phyloP scores from a whole-genome alignment of 495 filamentous ascomycete genomes.

The Friedmanniomyces simplex region DNA sequence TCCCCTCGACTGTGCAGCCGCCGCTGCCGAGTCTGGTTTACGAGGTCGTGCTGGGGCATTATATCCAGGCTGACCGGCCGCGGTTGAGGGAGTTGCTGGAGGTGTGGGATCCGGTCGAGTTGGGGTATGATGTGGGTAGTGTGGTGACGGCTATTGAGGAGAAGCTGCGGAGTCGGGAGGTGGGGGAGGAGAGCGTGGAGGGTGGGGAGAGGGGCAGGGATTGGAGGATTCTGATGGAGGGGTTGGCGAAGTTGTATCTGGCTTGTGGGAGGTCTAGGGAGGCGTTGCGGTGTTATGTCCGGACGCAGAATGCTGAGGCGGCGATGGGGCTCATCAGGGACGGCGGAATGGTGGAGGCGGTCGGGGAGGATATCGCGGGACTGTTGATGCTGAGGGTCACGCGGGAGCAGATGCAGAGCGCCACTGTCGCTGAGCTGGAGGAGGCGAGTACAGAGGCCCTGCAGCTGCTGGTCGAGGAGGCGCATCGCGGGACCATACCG shows the following conservation, averaged over 20 bases:
- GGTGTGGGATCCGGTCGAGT: constrained; percentile 74
- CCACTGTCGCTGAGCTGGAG: constrained; percentile 60
- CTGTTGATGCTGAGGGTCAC: constrained; percentile 80
- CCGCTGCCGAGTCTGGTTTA: constrained; percentile 75
- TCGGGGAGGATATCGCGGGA: constrained; percentile 73
- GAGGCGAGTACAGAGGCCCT: constrained; percentile 70
- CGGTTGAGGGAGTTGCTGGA: constrained; percentile 71
- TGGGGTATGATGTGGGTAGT: constrained; percentile 48
- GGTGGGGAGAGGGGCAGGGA: constrained; percentile 56
- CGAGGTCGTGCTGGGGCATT: constrained; percentile 76
- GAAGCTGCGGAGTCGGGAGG: constrained; percentile 57
- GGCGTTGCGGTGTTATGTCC: constrained; percentile 80
- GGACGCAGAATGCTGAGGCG: constrained; percentile 78
- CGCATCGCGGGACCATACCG: constrained; percentile 73
- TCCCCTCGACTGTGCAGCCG: constrained; percentile 67
- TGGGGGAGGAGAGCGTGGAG: constrained; percentile 58
- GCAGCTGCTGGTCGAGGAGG: constrained; percentile 78
- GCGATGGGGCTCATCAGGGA: constrained; percentile 76
- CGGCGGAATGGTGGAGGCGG: constrained; percentile 71
- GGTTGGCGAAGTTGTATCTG: constrained; percentile 73
- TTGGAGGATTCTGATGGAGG: constrained; percentile 74
- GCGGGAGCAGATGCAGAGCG: constrained; percentile 55
- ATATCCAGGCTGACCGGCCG: constrained; percentile 58
- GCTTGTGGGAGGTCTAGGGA: constrained; percentile 68
- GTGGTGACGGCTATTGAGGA: constrained; percentile 63